Base-by-base conservation (phyloP, 495 filamentous ascomycete species). In the Aspergillus carlsbadensis region DNA sequence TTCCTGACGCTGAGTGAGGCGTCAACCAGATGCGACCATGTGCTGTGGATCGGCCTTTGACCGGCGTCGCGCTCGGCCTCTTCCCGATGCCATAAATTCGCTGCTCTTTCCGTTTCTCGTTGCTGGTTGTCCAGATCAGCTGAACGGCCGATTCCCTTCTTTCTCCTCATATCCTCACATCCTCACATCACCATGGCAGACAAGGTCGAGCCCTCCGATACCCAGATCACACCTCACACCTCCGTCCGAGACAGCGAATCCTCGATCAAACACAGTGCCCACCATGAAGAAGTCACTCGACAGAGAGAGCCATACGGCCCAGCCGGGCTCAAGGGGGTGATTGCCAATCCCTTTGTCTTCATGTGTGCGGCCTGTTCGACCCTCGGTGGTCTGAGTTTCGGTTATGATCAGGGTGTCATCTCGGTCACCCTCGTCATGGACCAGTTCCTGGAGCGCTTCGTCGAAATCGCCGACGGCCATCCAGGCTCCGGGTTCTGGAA, bases 361-460 rank as follows among this genome's bases (percentile, higher is more conserved):
- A 54, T 80, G 18, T 82, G 79, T 57, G 82, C 82, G 1, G 73
- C 73, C 1, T 81, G 82, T 60, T 74, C 80, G 6, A 78, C 82
- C 0, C 65, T 84, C 0, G 82, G 82, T 45, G 82, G 82, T 39
- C 61, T 83, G 43, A 60, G 82, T 8, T 84, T 84, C 52, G 82
- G 82, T 14, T 84, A 84, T 61, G 82, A 85, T 51, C 78, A 80
- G 52, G 75, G 70, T 26, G 82, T 85, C 14, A 75, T 85, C 24
- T 81, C 78, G 2, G 72, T 85, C 1, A 81, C 79, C 18, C 64
- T 84, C 35, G 79, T 82, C 15, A 83, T 83, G 81, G 70, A 78
- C 21, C 81, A 84, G 47, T 84, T 85, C 60, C 64, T 84, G 5
- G 63, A 69, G 5, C 70, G 70, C 1, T 84, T 85, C 53, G 65